A percentile compares a stretch with the other conserved stretches of the same genome.
phyloP scores from a whole-genome alignment of 2,329 filamentous ascomycete genomes.

The Trichoderma citrinoviride region DNA sequence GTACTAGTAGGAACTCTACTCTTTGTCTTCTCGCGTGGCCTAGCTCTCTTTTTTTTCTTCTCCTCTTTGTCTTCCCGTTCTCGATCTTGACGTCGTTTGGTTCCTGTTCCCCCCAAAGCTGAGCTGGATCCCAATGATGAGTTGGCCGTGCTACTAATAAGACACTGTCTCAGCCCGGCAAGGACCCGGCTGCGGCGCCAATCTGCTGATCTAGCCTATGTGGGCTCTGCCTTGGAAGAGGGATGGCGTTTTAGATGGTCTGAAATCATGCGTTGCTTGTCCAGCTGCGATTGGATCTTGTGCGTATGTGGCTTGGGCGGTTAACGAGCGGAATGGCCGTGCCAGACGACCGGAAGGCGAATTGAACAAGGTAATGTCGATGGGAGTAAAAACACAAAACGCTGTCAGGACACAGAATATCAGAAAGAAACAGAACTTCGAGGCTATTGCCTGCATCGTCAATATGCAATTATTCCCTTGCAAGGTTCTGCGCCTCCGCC shows the following conservation, averaged over 20 bases:
- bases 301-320: slow-evolving; percentile 18
- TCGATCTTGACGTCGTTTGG: background rate
- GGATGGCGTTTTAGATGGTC: background rate
- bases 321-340: slow-evolving; percentile 12
- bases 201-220: slow-evolving; percentile 22
- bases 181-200: slow-evolving; percentile 21
- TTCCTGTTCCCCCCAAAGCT: too few relatives aligned
- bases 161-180: slow-evolving; percentile 33
- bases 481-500: background rate
- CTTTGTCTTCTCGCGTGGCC: background rate
- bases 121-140: slow-evolving; percentile 2
- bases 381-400: background rate
- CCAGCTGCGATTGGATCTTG: slow-evolving; percentile 10
- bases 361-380: background rate
- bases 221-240: slow-evolving; percentile 7
- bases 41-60: background rate
- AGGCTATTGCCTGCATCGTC: background rate
- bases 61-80: background rate
- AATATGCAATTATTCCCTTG: slow-evolving; percentile 20
- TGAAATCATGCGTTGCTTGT: slow-evolving; percentile 8
- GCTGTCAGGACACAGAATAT: background rate
- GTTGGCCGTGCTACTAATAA: slow-evolving; percentile 26
- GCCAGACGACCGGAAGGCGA: slow-evolving; percentile 3
- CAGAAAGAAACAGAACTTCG: too few relatives aligned
- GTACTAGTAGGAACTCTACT: background rate